phyloP scores from a whole-genome alignment of 345 rosid species.

The Populus deltoides region DNA sequence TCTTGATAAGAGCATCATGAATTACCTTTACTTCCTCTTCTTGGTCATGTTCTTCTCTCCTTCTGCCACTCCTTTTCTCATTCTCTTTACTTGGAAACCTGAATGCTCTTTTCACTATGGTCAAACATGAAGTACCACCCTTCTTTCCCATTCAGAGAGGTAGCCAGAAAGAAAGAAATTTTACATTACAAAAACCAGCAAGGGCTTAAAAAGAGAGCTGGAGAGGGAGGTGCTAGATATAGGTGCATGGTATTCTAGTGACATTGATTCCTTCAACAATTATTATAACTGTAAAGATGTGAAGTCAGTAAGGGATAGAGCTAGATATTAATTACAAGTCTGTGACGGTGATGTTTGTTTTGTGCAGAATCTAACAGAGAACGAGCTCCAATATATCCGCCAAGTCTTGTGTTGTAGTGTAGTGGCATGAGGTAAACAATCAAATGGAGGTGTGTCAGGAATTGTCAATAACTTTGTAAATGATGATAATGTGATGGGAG shows the following conservation, averaged over 20 bases:
- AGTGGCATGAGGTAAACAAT: slow-evolving; percentile 15
- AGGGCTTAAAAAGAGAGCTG: not conserved
- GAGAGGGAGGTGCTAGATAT: not conserved
- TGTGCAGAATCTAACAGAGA: slow-evolving; percentile 25
- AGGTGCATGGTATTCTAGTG: not conserved
- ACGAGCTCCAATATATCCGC: slow-evolving; percentile 23
- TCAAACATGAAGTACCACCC: slow-evolving; percentile 20
- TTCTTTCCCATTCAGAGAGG: slow-evolving; percentile 18
- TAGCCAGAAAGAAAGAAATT: not conserved
- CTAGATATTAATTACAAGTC: not conserved
- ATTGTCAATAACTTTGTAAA: not conserved
- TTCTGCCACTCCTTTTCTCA: slow-evolving; percentile 43
- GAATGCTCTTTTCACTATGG: slow-evolving; percentile 27
- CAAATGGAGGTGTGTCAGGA: slow-evolving; percentile 15
- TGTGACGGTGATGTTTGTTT: not conserved
- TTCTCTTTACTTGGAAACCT: slow-evolving; percentile 20
- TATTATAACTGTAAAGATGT: not conserved
- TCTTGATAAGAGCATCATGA: not conserved
- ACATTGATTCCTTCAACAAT: not conserved
- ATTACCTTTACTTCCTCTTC: slow-evolving; percentile 28
- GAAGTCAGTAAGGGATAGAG: not conserved
- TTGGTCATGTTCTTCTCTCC: slow-evolving; percentile 38
- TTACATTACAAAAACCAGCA: not conserved
- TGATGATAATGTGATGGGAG: not conserved
- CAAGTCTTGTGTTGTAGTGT: slow-evolving; percentile 12